A percentile compares a stretch with the other conserved stretches of the same genome.
These are phyloP conservation scores for Haberlea rhodopensis DNA, from an alignment of 257 asterid genomes.

Conservation along the genomic window DNA sequence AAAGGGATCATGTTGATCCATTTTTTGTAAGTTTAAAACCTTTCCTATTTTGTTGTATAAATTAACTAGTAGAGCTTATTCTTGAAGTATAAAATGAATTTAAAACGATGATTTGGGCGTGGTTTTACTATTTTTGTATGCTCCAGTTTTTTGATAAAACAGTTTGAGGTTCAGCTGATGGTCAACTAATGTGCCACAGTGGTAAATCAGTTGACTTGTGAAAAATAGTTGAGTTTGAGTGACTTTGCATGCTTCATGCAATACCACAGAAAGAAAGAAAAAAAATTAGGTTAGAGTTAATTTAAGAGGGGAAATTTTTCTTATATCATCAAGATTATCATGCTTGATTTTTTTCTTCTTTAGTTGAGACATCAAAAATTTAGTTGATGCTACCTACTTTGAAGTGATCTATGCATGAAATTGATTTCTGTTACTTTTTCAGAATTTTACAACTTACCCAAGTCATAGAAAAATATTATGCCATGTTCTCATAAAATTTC, in stretches of 20 bases:
- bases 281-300: no score
- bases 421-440: background rate
- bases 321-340: background rate
- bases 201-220: background rate
- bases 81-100: background rate
- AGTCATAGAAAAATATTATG: background rate
- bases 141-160: no score
- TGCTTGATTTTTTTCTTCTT: background rate
- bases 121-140: background rate
- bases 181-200: no score
- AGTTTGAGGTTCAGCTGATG: no score
- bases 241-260: background rate
- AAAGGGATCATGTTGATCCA: constrained; percentile 60
- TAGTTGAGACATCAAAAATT: background rate
- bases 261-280: no score
- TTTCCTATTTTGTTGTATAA: background rate
- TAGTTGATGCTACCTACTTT: background rate
- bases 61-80: background rate
- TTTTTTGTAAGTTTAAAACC: constrained; percentile 33
- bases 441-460: no score
- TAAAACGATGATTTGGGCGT: background rate
- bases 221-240: background rate
- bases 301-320: no score
- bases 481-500: background rate
- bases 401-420: background rate